Percentiles rank a stretch among this genome's conserved stretches.
phyloP scores from a whole-genome alignment of 1,284 basidiomycete species.

The Singerocomus inundabilis region DNA sequence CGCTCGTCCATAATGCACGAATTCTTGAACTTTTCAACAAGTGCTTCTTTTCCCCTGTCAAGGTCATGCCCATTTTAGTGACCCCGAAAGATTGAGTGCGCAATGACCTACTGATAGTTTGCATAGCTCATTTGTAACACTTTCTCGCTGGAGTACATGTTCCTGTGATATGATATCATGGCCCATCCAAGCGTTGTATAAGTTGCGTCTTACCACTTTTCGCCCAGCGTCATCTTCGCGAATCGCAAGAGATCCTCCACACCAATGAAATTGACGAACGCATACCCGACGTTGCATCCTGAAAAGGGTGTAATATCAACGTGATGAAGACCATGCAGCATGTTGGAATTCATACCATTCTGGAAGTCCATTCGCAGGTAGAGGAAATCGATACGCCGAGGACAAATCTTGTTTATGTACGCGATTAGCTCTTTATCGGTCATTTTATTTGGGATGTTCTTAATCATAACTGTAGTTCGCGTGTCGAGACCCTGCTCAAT shows the following conservation, averaged over 20 bases:
- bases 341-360: constrained; percentile 51
- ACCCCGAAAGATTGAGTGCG: constrained; percentile 3
- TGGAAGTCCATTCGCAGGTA: constrained; percentile 84
- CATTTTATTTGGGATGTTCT: constrained; percentile 90
- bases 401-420: constrained; percentile 68
- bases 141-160: constrained; percentile 86
- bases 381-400: constrained; percentile 75
- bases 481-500: constrained; percentile 78
- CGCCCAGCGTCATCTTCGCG: constrained; percentile 67
- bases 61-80: constrained; percentile 8
- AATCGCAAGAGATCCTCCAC: constrained; percentile 75
- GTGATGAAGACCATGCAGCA: not conserved
- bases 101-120: constrained; percentile 69
- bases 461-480: constrained; percentile 83
- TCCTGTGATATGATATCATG: constrained; percentile 46
- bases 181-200: constrained; percentile 2
- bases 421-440: constrained; percentile 68
- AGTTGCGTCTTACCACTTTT: constrained; percentile 59
- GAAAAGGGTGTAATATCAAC: constrained; percentile 15
- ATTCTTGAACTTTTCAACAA: constrained; percentile 85
- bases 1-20: constrained; percentile 82
- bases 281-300: constrained; percentile 86
- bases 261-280: constrained; percentile 83
- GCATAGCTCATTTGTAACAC: constrained; percentile 85
- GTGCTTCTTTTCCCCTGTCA: constrained; percentile 76